Conservation (phyloP, 306 rosid species). For the Acacia crassicarpa region DNA sequence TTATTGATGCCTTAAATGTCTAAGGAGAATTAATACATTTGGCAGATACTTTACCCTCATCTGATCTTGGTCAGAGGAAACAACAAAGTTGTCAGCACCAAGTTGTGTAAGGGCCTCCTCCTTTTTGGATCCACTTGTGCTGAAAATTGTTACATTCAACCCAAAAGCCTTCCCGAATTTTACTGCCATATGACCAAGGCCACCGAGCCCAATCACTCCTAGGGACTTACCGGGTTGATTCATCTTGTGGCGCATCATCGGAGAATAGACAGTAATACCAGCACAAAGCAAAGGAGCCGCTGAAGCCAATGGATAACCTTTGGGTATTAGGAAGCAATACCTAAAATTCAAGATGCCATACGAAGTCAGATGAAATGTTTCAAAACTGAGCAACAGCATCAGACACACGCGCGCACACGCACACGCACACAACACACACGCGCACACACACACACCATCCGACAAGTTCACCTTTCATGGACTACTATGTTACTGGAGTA, state of each 20-base stretch:
- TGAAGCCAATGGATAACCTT: constrained; percentile 71
- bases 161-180: not conserved
- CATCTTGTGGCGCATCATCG: not conserved
- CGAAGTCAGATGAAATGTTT: not conserved
- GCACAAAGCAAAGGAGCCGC: constrained; percentile 98
- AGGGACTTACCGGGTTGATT: not conserved
- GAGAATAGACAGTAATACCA: constrained; percentile 36
- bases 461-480: constrained; percentile 58
- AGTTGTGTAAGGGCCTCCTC: constrained; percentile 72
- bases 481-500: constrained; percentile 72
- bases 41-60: constrained; percentile 50
- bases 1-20: not conserved
- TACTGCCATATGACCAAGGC: not conserved
- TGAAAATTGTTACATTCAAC: constrained; percentile 63
- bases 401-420: not conserved
- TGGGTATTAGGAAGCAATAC: constrained; percentile 80
- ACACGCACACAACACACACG: not conserved
- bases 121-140: constrained; percentile 83
- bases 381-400: not conserved
- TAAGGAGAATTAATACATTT: not conserved
- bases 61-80: constrained; percentile 72
- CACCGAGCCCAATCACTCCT: not conserved
- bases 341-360: constrained; percentile 51
- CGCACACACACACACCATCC: not conserved
- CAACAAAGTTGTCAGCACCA: constrained; percentile 76